Evolutionary conservation across 2,329 filamentous ascomycete species (phyloP), one percentile per base, ranked within the genome.

Genomic region (Pseudogymnoascus verrucosus): DNA sequence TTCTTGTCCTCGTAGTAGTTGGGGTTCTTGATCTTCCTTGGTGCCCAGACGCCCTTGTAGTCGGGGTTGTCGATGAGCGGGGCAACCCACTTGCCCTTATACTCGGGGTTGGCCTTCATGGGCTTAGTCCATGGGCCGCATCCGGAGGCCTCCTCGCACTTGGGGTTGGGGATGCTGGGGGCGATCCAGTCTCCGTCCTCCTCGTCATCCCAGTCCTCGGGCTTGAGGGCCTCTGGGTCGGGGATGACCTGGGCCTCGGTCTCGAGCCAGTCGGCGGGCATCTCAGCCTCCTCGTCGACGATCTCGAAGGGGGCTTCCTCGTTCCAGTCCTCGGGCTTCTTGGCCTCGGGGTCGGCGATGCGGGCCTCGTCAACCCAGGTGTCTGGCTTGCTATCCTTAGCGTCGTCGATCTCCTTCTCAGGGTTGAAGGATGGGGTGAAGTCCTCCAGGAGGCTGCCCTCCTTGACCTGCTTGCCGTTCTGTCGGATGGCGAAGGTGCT

Each of bases 201-300:
- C 82, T 99, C 95, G 65, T 99, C 93, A 80, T 97, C 93, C 95
- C 95, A 99, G 76, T 98, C 95, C 80, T 96, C 93, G 67, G 95
- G 95, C 89, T 98, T 99, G 82, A 90, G 83, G 61, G 93, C 92
- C 81, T 96, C 92, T 63, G 95, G 95, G 80, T 99, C 95, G 64
- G 93, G 85, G 66, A 98, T 82, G 69, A 85, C 89, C 67, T 84
- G 79, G 68, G 93, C 85, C 82, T 98, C 95, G 67, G 92, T 82
- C 77, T 92, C 93, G 67, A 99, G 88, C 95, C 95, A 99, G 80
- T 98, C 95, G 70, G 91, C 93, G 61, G 95, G 95, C 81, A 88
- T 91, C 71, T 85, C 89, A 65, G 95, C 95, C 71, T 93, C 89
- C 81, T 95, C 90, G 68, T 99, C 95, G 67, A 96, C 85, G 77